These are phyloP conservation scores for Fusarium domesticum DNA, from an alignment of 2,329 filamentous ascomycete species.

Conservation along the genomic window DNA sequence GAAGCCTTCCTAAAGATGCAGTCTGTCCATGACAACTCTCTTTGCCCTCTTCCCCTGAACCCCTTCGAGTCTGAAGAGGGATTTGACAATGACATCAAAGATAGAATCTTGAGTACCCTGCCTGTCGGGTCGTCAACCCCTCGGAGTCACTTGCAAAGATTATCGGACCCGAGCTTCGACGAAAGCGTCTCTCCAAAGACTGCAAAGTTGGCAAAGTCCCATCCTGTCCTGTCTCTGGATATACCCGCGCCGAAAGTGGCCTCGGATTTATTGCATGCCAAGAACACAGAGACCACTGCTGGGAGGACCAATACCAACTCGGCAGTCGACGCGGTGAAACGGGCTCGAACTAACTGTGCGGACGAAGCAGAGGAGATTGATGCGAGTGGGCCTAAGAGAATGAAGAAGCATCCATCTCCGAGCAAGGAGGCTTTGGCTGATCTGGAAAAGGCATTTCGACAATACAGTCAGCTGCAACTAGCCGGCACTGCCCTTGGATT, in stretches of 20 bases:
- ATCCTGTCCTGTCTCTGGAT: slow-evolving; percentile 2
- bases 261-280: not conserved
- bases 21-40: slow-evolving; percentile 1
- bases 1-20: slow-evolving; percentile 20
- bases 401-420: slow-evolving; percentile 47
- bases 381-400: slow-evolving; percentile 10
- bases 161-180: slow-evolving; percentile 14
- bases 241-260: slow-evolving; percentile 1
- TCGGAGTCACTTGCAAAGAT: slow-evolving; percentile 25
- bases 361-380: not conserved
- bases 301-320: slow-evolving; percentile 1
- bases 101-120: slow-evolving; percentile 36
- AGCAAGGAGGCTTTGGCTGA: slow-evolving; percentile 41
- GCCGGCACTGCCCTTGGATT: slow-evolving; percentile 13
- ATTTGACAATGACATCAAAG: slow-evolving; percentile 39
- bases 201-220: slow-evolving; percentile 5
- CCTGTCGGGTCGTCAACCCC: slow-evolving; percentile 41
- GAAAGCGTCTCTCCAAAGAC: slow-evolving; percentile 11
- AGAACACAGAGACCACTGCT: not conserved
- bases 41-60: slow-evolving; percentile 7
- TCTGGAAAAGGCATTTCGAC: slow-evolving; percentile 36
- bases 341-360: slow-evolving; percentile 7
- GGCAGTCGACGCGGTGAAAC: slow-evolving; percentile 8
- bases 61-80: slow-evolving; percentile 39
- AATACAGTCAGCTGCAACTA: slow-evolving; percentile 28